Percentiles rank a stretch among this genome's conserved stretches.
Evolutionary conservation across 352 stramenopile genomes (phyloP).

Genomic region (Elongisporangium anandrum): DNA sequence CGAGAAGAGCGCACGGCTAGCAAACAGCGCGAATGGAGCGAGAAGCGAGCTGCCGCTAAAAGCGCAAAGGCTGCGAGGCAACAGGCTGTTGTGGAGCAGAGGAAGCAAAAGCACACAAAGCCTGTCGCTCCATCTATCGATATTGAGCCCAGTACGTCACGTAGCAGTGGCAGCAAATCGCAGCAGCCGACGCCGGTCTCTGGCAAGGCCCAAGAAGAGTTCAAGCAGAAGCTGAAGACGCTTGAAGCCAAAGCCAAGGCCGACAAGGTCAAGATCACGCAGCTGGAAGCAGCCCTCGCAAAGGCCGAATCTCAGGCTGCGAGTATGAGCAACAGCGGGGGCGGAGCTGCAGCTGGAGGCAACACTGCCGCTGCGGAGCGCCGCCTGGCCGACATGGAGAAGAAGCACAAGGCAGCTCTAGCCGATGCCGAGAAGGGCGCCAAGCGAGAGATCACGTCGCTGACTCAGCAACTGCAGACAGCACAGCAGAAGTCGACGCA

Average conservation of each 20-base stretch:
- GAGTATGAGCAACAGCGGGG: slow-evolving; percentile 9
- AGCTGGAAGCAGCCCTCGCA: slow-evolving; percentile 57
- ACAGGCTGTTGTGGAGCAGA: slow-evolving; percentile 4
- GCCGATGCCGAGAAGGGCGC: slow-evolving; percentile 61
- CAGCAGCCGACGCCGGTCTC: neutral
- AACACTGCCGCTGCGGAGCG: slow-evolving; percentile 32
- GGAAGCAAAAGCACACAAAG: slow-evolving; percentile 15
- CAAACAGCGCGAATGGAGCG: slow-evolving; percentile 12
- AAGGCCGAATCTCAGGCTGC: slow-evolving; percentile 44
- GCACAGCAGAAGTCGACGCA: slow-evolving; percentile 35
- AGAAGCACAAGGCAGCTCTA: slow-evolving; percentile 69
- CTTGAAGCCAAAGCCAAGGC: slow-evolving; percentile 62
- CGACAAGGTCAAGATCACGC: slow-evolving; percentile 69
- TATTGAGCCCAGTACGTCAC: neutral
- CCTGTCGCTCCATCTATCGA: slow-evolving; percentile 9
- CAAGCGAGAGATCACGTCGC: slow-evolving; percentile 37
- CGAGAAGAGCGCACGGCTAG: slow-evolving; percentile 23
- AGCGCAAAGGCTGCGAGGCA: neutral
- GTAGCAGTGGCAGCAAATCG: slow-evolving; percentile 1
- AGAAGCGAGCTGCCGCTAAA: slow-evolving; percentile 6
- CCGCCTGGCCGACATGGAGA: slow-evolving; percentile 66
- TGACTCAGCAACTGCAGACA: slow-evolving; percentile 45
- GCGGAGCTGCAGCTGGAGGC: slow-evolving; percentile 11
- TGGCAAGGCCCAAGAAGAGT: slow-evolving; percentile 43
- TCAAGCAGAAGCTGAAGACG: slow-evolving; percentile 71